These are phyloP conservation scores for Gigaspora rosea DNA, from an alignment of 192 early-diverging fungal genomes.

Conservation along the genomic window DNA sequence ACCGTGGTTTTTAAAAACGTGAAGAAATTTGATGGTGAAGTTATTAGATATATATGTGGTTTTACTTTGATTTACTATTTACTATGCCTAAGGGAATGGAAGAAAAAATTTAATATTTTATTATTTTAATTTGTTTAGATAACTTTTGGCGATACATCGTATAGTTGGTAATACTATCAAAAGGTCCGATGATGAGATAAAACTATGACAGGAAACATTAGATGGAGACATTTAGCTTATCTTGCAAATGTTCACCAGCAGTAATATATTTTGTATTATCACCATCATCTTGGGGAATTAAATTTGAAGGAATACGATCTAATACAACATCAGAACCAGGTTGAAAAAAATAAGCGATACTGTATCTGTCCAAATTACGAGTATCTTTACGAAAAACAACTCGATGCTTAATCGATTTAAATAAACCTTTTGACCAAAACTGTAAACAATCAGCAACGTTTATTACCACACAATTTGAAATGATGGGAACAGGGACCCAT, in stretches of 20 bases:
- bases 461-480: constrained; percentile 56
- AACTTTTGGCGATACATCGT: constrained; percentile 68
- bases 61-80: no score
- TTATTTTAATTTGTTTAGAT: constrained; percentile 29
- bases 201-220: no score
- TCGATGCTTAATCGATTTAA: constrained; percentile 64
- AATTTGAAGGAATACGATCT: constrained; percentile 45
- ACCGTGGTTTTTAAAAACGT: constrained; percentile 80
- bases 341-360: constrained; percentile 65
- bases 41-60: no score
- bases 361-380: constrained; percentile 53
- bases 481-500: constrained; percentile 64
- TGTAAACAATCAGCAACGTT: constrained; percentile 67
- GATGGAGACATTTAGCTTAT: no score
- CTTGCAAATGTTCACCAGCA: no score
- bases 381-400: constrained; percentile 59
- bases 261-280: background rate
- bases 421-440: constrained; percentile 62
- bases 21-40: constrained; percentile 91
- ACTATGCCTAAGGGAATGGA: no score
- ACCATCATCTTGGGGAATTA: background rate
- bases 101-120: no score
- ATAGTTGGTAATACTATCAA: no score
- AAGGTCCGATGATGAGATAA: no score
- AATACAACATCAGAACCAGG: constrained; percentile 50